phyloP scores from a whole-genome alignment of 306 rosid species.

The Quercus bicolor region DNA sequence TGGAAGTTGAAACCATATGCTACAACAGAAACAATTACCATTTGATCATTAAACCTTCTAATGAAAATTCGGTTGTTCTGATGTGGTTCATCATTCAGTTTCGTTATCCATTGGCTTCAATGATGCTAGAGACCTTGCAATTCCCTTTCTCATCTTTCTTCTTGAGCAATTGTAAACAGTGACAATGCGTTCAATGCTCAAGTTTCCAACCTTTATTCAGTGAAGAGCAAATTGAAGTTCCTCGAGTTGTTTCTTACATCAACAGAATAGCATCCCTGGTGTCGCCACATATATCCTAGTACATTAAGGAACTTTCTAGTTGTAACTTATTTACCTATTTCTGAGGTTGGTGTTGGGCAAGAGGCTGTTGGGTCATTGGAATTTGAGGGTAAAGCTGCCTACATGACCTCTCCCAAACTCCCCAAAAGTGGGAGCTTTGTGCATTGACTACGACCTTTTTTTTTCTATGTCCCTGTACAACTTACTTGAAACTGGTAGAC shows the following conservation, averaged over 20 bases:
- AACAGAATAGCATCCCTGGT: constrained; percentile 40
- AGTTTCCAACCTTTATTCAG: constrained; percentile 47
- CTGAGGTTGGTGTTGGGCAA: constrained; percentile 38
- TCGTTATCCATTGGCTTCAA: constrained; percentile 43
- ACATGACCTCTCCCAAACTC: too few species aligned
- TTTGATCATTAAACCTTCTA: too few species aligned
- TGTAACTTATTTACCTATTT: constrained; percentile 59
- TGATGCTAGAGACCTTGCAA: constrained; percentile 29
- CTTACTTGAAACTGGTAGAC: constrained; percentile 34
- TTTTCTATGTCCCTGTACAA: constrained; percentile 45
- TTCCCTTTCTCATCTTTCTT: constrained; percentile 45
- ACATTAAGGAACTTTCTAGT: constrained; percentile 41
- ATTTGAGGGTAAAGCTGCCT: constrained; percentile 31
- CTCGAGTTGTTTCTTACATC: constrained; percentile 39
- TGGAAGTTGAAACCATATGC: too few species aligned
- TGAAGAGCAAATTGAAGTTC: constrained; percentile 59
- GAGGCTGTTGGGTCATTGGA: constrained; percentile 55
- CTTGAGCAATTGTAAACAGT: constrained; percentile 33
- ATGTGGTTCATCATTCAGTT: too few species aligned
- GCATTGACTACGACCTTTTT: background rate
- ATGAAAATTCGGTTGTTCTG: too few species aligned
- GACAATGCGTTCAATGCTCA: constrained; percentile 28
- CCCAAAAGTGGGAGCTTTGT: too few species aligned
- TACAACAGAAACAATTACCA: too few species aligned
- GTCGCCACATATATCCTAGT: constrained; percentile 51